Base-by-base conservation (phyloP, 73 alveolate genomes). In the Halteria grandinella region DNA sequence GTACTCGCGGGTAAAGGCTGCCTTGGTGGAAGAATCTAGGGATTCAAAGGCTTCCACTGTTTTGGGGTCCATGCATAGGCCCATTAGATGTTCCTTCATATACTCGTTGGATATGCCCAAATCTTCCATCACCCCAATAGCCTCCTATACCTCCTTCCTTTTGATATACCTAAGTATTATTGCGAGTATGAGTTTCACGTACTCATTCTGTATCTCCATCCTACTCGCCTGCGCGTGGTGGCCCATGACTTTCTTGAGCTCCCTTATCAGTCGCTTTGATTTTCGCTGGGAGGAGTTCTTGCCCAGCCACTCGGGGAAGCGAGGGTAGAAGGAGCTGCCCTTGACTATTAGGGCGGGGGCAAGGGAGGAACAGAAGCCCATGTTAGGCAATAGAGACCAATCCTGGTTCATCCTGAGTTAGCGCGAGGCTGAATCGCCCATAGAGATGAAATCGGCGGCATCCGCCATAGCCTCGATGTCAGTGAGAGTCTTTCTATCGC, bases 291-390 rank as follows among this genome's bases (percentile, higher is more conserved):
- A 79, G 25, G 97, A 88, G 51, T 85, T 88, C 79, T 93, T 95
- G 14, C 96, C 97, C 31, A 90, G 73, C 94, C 95, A 95, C 64
- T 89, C 94, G 29, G 99, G 99, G 87, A 97, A 97, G 54, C 88
- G 73, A 17, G 99, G 98, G 77, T 71, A 86, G 29, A 33, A 54
- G 0, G 77, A 36, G 2, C 24, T 10, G 0, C 93, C 93, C 7
- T 75, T 34, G 18, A 37, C 66, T 12, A 73, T n/a, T 20, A 50
- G 51, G 37, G 86, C 49, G 5, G 98, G 98, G 36, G 93, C 92
- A 24, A 92, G 60, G 3, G 91, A 69, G 33, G 88, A 45, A 57
- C 74, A 70, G 21, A 77, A 39, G 4, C 98, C 98, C 69, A 75
- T 50, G 70, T 92, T 88, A 24, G 94, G 96, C 33, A 92, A 83